phyloP scores from a whole-genome alignment of 805 yeast genomes.

The Clavispora fructus region DNA sequence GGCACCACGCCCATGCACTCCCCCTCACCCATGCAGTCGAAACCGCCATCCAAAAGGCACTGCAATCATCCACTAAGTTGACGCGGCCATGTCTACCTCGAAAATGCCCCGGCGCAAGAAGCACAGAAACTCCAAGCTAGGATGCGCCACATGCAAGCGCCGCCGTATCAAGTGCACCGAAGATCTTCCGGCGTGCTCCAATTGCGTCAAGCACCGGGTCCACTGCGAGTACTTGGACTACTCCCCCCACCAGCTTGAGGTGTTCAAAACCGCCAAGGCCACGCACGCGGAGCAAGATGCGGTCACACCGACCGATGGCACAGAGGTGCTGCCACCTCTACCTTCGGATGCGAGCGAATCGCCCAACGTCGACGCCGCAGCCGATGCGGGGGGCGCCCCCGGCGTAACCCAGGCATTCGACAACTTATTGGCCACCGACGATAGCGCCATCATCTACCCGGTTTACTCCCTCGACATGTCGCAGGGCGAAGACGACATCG shows the following conservation, averaged over 20 bases:
- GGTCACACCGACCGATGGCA: background rate
- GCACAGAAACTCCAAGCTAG: slow-evolving; percentile 19
- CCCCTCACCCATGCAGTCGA: background rate
- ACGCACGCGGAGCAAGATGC: slow-evolving; percentile 1
- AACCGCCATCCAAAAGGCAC: background rate
- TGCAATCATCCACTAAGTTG: background rate
- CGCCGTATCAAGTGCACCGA: slow-evolving; percentile 22
- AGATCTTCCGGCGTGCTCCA: slow-evolving; percentile 34
- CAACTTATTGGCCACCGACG: slow-evolving; percentile 24
- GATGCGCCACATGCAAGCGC: slow-evolving; percentile 16
- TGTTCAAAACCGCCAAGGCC: slow-evolving; percentile 17
- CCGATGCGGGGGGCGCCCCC: background rate
- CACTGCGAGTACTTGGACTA: slow-evolving; percentile 36
- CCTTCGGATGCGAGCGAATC: background rate
- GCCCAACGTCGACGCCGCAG: background rate
- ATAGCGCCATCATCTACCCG: slow-evolving; percentile 33
- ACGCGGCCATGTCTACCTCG: background rate
- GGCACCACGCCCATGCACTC: background rate
- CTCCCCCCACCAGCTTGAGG: slow-evolving; percentile 26
- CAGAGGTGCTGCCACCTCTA: background rate
- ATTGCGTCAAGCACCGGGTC: slow-evolving; percentile 36
- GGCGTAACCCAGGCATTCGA: slow-evolving; percentile 26
- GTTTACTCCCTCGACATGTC: slow-evolving; percentile 23
- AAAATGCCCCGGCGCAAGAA: slow-evolving; percentile 14
- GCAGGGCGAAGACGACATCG: background rate